These are phyloP conservation scores for Komagataella ulmi DNA, from an alignment of 805 yeast genomes.

Conservation along the genomic window DNA sequence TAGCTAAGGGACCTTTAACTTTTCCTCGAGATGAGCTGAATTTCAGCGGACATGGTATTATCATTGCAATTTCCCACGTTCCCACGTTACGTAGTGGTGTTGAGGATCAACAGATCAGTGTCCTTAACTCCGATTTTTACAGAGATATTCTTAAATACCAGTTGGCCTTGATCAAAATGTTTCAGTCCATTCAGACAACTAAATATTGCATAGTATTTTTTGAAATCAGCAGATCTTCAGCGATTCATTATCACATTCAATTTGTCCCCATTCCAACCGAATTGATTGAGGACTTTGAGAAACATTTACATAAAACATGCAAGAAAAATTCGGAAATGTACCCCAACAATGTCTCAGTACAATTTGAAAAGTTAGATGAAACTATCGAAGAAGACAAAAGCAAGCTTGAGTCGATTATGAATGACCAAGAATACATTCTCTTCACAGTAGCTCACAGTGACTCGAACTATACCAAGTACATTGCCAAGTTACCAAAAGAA, in stretches of 20 bases:
- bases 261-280: slow-evolving; percentile 52
- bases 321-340: slow-evolving; percentile 33
- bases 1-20: slow-evolving; percentile 80
- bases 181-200: slow-evolving; percentile 17
- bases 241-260: slow-evolving; percentile 70
- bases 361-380: slow-evolving; percentile 22
- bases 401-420: slow-evolving; percentile 10
- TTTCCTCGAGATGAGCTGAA: slow-evolving; percentile 28
- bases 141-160: not conserved
- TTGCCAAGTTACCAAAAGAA: slow-evolving; percentile 16
- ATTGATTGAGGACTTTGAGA: slow-evolving; percentile 27
- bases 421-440: slow-evolving; percentile 23
- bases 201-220: slow-evolving; percentile 45
- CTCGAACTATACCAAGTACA: slow-evolving; percentile 9
- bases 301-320: slow-evolving; percentile 29
- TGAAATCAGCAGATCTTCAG: slow-evolving; percentile 50
- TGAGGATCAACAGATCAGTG: slow-evolving; percentile 9
- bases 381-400: slow-evolving; percentile 9
- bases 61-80: slow-evolving; percentile 68
- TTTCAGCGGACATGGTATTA: slow-evolving; percentile 72
- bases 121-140: not conserved
- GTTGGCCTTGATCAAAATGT: slow-evolving; percentile 28
- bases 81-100: slow-evolving; percentile 23
- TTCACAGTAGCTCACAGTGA: slow-evolving; percentile 13
- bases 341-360: slow-evolving; percentile 23